Conservation (phyloP, 768 basidiomycete species). For the Tubosaeta sp. region DNA sequence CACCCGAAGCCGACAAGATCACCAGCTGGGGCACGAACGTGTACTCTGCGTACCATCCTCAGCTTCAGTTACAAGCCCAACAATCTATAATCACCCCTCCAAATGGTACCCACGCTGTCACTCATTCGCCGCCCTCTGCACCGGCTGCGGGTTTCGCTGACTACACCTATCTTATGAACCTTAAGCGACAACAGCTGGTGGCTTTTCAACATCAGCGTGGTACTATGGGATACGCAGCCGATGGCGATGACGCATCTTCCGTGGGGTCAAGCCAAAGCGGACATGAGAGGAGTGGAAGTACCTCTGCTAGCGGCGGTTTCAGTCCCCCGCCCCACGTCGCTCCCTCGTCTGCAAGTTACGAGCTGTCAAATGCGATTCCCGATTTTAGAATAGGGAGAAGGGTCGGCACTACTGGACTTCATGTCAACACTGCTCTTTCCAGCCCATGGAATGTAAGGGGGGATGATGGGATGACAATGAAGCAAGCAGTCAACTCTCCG, state of each 20-base stretch:
- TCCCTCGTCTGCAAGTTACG: conserved; percentile 31
- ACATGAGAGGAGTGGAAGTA: conserved; percentile 36
- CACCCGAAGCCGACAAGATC: conserved; percentile 25
- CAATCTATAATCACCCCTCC: conserved; percentile 42
- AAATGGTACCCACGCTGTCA: conserved; percentile 33
- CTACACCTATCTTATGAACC: conserved; percentile 24
- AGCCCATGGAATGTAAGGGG: conserved; percentile 24
- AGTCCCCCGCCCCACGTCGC: conserved; percentile 29
- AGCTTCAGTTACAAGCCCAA: conserved; percentile 29
- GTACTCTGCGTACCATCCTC: conserved; percentile 26
- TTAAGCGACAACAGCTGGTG: conserved; percentile 29
- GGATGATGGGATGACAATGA: conserved; percentile 33
- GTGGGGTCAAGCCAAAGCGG: conserved; percentile 34
- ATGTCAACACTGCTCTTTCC: conserved; percentile 23
- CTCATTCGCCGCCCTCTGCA: conserved; percentile 16
- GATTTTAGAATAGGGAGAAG: conserved; percentile 26
- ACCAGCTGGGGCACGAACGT: conserved; percentile 29
- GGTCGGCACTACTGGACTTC: conserved; percentile 19
- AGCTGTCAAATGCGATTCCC: conserved; percentile 30
- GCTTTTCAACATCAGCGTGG: conserved; percentile 30
- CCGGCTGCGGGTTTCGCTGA: conserved; percentile 13
- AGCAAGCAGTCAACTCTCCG: conserved; percentile 31
- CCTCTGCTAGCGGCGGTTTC: conserved; percentile 31
- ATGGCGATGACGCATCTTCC: conserved; percentile 38
- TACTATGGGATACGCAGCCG: conserved; percentile 24